Evolutionary conservation across 106 monocot genomes (phyloP).

Genomic region (Narthecium ossifragum): DNA sequence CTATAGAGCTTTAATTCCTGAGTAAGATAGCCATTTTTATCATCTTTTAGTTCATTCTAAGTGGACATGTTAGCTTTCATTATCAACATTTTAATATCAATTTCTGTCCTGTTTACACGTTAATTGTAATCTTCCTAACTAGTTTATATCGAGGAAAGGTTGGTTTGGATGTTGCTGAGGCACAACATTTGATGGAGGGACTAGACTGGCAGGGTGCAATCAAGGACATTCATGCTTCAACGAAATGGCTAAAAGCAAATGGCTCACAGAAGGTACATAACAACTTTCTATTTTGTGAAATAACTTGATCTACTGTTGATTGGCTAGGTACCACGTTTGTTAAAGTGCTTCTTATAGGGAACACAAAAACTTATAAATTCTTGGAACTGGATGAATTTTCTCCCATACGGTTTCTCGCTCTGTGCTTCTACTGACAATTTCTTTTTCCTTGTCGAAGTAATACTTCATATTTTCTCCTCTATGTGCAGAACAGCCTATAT

Average conservation of each 20-base stretch:
- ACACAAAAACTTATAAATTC: too few species aligned
- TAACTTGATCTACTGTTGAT: too few species aligned
- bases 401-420: too few species aligned
- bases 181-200: conserved; percentile 84
- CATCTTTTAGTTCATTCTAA: too few species aligned
- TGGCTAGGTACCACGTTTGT: too few species aligned
- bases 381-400: too few species aligned
- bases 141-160: conserved; percentile 96
- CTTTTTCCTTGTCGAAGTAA: too few species aligned
- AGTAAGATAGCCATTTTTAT: conserved; percentile 44
- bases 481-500: too few species aligned
- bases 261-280: conserved; percentile 69
- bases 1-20: conserved; percentile 90
- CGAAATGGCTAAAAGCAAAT: conserved; percentile 82
- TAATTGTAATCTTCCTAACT: neutral
- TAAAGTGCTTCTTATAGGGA: too few species aligned
- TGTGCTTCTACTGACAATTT: too few species aligned
- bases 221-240: conserved; percentile 82
- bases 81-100: neutral
- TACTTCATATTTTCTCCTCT: too few species aligned
- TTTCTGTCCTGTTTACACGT: neutral
- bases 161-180: conserved; percentile 86
- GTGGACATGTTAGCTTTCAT: too few species aligned
- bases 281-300: neutral
- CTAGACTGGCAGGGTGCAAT: conserved; percentile 89